Evolutionary conservation across 2,329 filamentous ascomycete genomes (phyloP).

Genomic region (Penicillium thymicola): DNA sequence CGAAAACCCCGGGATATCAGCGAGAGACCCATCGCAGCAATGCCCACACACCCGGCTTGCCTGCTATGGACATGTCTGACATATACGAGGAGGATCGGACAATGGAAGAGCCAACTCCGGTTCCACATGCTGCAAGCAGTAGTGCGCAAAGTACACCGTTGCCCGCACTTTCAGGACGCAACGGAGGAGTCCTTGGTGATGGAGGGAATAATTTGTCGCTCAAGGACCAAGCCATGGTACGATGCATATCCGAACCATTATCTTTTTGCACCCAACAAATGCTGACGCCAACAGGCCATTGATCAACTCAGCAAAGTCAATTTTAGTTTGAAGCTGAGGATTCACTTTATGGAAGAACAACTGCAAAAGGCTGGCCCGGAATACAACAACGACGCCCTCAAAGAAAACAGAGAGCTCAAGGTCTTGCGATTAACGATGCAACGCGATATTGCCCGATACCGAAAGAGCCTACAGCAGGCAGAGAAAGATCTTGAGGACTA

Average conservation of each 20-base stretch:
- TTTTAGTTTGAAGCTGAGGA: conserved; percentile 93
- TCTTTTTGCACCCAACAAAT: neutral
- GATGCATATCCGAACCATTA: neutral
- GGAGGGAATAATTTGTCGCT: conserved; percentile 82
- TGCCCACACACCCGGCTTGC: conserved; percentile 71
- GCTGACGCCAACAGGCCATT: conserved; percentile 56
- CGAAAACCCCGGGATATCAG: conserved; percentile 67
- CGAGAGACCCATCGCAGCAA: conserved; percentile 62
- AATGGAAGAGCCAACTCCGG: conserved; percentile 66
- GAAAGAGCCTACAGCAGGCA: conserved; percentile 76
- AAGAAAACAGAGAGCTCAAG: conserved; percentile 95
- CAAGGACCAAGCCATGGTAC: conserved; percentile 86
- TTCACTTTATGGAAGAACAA: conserved; percentile 92
- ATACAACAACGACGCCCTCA: conserved; percentile 82
- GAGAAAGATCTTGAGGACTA: conserved; percentile 86
- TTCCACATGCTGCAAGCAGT: conserved; percentile 73
- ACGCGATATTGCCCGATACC: conserved; percentile 78
- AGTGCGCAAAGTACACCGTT: conserved; percentile 82
- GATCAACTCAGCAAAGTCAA: conserved; percentile 98
- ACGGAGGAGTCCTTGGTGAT: conserved; percentile 69
- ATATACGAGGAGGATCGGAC: conserved; percentile 63
- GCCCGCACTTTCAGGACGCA: conserved; percentile 62
- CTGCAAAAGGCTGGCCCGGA: conserved; percentile 82
- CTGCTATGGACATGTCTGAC: conserved; percentile 67
- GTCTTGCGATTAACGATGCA: conserved; percentile 88